Evolutionary conservation across 345 rosid genomes (phyloP).

Genomic region (Eucalyptus curtisii): DNA sequence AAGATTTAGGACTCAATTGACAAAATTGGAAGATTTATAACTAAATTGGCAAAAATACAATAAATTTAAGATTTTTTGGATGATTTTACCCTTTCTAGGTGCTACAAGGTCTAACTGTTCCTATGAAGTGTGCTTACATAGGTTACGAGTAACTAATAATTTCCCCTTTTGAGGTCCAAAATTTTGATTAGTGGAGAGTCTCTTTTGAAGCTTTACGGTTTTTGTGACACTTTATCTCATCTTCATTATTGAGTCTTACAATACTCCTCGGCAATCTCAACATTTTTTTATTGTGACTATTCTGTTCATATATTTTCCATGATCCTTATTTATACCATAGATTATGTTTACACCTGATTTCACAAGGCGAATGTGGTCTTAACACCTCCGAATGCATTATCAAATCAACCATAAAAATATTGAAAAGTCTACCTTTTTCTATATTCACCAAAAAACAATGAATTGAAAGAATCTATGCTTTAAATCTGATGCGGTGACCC

Average conservation of each 20-base stretch:
- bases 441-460: neutral
- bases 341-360: neutral
- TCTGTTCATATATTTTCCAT: neutral
- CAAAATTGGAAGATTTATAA: accelerated
- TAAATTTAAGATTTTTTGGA: accelerated
- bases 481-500: neutral
- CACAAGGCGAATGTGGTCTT: neutral
- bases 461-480: neutral
- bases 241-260: neutral
- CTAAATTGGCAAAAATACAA: accelerated
- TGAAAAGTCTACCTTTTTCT: neutral
- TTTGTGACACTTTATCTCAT: neutral
- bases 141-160: neutral
- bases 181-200: neutral
- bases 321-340: neutral
- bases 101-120: neutral
- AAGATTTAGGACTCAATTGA: accelerated
- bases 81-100: too few species aligned
- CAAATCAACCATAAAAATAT: neutral
- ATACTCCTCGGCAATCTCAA: neutral
- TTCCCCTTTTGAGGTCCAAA: neutral
- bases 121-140: neutral
- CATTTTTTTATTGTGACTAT: neutral
- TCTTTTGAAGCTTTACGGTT: neutral
- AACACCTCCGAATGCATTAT: neutral